Evolutionary conservation across 495 filamentous ascomycete species (phyloP), one percentile per base, ranked within the genome.

Genomic region (Cenococcum geophilum): DNA sequence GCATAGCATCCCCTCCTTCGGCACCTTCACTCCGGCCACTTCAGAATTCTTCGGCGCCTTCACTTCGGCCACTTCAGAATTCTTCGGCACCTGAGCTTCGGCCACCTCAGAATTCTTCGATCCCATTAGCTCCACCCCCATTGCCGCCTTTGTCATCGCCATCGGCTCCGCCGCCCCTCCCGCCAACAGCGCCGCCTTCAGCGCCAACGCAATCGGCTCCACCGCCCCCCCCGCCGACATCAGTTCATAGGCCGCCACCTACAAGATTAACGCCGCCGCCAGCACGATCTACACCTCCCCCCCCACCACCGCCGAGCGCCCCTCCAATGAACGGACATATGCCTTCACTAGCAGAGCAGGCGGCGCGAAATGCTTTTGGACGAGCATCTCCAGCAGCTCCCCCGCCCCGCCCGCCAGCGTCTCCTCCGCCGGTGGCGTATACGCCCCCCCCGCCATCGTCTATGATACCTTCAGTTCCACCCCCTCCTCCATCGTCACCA

Each of bases 81-180:
- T n/a, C n/a, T n/a, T n/a, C n/a, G n/a, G n/a, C n/a, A n/a, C n/a
- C 72, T 25, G 67, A 68, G 68, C 75, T 71, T 71, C 73, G 65
- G 55, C 78, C 71, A 59, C 81, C 79, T 42, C n/a, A n/a, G n/a
- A n/a, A n/a, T n/a, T 79, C 82, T 45, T 78, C 81, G 6, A 76
- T 79, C 36, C 70, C 76, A 60, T 69, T 71, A 27, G 65, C 71
- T 56, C 65, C 76, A 57, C 76, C 76, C 43, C 73, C 74, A 74
- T 82, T 59, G 80, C 86, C 50, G 91, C 92, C 76, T 91, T 95
- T 68, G 83, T 86, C 69, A 88, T 88, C 40, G 87, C 87, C 59
- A 83, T 87, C 37, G 93, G 95, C 69, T 82, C 90, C 51, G 87
- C 92, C 55, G 87, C 87, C 22, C 86, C 87, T 16, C 1, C 60